phyloP scores from a whole-genome alignment of 768 basidiomycete species.

The Lentinus tigrinus region DNA sequence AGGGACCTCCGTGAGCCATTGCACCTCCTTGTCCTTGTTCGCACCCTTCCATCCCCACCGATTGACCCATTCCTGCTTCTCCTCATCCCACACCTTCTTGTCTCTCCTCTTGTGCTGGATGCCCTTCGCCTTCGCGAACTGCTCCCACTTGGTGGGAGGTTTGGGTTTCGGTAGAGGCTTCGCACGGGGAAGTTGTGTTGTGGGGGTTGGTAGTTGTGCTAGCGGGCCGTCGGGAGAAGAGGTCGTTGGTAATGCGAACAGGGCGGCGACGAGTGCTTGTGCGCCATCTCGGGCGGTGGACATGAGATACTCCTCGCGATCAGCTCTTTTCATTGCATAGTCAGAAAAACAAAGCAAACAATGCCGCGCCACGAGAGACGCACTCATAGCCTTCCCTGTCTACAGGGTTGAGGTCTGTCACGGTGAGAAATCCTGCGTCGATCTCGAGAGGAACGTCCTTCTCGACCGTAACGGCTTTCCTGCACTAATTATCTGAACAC shows the following conservation, averaged over 20 bases:
- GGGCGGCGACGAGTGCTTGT: constrained; percentile 74
- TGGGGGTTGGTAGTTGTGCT: constrained; percentile 76
- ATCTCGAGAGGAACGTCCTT: constrained; percentile 79
- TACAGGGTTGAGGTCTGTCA: constrained; percentile 84
- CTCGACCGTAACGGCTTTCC: constrained; percentile 68
- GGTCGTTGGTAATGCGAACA: constrained; percentile 80
- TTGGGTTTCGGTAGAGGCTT: constrained; percentile 94
- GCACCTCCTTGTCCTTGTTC: constrained; percentile 81
- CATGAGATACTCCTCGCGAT: constrained; percentile 80
- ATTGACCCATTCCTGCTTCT: constrained; percentile 87
- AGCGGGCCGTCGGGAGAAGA: constrained; percentile 80
- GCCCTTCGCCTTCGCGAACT: constrained; percentile 91
- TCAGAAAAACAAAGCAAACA: not conserved
- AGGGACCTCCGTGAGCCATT: constrained; percentile 93
- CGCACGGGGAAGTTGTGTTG: constrained; percentile 77
- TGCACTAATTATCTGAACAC: constrained; percentile 26
- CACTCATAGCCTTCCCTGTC: constrained; percentile 85
- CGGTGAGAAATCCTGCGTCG: constrained; percentile 81
- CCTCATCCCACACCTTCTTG: constrained; percentile 90
- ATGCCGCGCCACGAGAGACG: constrained; percentile 22
- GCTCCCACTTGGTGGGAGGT: constrained; percentile 94
- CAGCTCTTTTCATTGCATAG: constrained; percentile 43
- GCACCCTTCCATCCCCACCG: constrained; percentile 89
- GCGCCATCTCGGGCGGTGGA: constrained; percentile 77
- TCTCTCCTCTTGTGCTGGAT: constrained; percentile 80